Conservation (phyloP, 2,329 filamentous ascomycete species). For the Rhexocercosporidium sp. region DNA sequence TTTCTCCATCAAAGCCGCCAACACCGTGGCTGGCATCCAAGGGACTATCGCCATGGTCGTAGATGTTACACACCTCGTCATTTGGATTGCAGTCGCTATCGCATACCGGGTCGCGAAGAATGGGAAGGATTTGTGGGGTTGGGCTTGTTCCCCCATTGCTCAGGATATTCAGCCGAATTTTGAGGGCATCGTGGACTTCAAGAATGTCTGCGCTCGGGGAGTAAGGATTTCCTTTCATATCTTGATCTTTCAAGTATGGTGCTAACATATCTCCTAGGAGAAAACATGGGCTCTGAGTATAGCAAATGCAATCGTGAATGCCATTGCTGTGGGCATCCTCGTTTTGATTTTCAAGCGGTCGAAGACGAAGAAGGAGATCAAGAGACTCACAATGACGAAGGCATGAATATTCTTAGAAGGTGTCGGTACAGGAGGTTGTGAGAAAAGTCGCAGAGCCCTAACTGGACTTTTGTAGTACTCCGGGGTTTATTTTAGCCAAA, state of each 20-base stretch:
- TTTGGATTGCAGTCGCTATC: slow-evolving; percentile 29
- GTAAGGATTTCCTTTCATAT: slow-evolving; percentile 13
- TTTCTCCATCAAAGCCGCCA: slow-evolving; percentile 25
- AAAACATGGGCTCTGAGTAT: slow-evolving; percentile 8
- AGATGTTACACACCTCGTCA: slow-evolving; percentile 23
- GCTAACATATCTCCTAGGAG: not conserved
- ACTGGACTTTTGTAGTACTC: too few relatives aligned
- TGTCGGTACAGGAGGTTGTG: too few relatives aligned
- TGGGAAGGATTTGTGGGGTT: slow-evolving; percentile 33
- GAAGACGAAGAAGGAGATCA: slow-evolving; percentile 10
- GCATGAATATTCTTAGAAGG: too few relatives aligned
- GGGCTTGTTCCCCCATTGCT: slow-evolving; percentile 29
- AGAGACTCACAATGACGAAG: not conserved
- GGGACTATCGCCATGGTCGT: slow-evolving; percentile 15
- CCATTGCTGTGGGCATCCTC: not conserved
- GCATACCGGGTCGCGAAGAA: slow-evolving; percentile 30
- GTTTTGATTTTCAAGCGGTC: not conserved
- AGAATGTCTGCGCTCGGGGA: slow-evolving; percentile 27
- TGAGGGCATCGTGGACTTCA: slow-evolving; percentile 31
- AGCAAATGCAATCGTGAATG: slow-evolving; percentile 6
- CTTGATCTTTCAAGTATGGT: too few relatives aligned
- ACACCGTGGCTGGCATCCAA: slow-evolving; percentile 23
- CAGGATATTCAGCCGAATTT: slow-evolving; percentile 31
- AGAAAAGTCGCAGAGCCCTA: too few relatives aligned
- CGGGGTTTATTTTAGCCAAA: too few relatives aligned